These are phyloP conservation scores for Rickenella mellea DNA, from an alignment of 768 basidiomycete species.

Conservation along the genomic window DNA sequence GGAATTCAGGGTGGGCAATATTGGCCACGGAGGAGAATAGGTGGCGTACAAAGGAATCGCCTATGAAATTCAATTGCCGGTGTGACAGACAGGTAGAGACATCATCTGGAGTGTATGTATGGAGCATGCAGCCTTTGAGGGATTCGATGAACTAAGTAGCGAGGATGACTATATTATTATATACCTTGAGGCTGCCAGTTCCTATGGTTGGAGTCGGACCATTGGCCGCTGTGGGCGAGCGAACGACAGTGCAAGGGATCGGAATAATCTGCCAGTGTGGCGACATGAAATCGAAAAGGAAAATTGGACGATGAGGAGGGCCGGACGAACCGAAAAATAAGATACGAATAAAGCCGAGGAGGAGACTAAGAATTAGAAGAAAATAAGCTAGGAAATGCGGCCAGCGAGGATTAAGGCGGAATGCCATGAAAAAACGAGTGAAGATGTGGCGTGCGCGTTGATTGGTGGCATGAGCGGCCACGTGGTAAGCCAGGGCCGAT, in stretches of 20 bases:
- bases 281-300: neutral
- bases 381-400: constrained; percentile 37
- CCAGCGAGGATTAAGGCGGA: constrained; percentile 36
- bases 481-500: too few species aligned
- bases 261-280: constrained; percentile 42
- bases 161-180: constrained; percentile 13
- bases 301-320: constrained; percentile 1
- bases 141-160: constrained; percentile 2
- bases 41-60: constrained; percentile 75
- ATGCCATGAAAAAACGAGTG: constrained; percentile 16
- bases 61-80: constrained; percentile 63
- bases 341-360: constrained; percentile 34
- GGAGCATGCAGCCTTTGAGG: constrained; percentile 67
- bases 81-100: constrained; percentile 45
- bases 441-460: constrained; percentile 13
- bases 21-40: constrained; percentile 71
- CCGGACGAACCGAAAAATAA: constrained; percentile 33
- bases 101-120: constrained; percentile 50
- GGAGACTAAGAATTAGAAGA: constrained; percentile 27
- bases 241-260: constrained; percentile 71
- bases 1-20: constrained; percentile 46
- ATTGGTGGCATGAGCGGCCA: neutral
- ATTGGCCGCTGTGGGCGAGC: constrained; percentile 62
- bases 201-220: constrained; percentile 56
- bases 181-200: constrained; percentile 88